Evolutionary conservation across 2,329 filamentous ascomycete species (phyloP).

Genomic region (Dothiorella sarmentorum): DNA sequence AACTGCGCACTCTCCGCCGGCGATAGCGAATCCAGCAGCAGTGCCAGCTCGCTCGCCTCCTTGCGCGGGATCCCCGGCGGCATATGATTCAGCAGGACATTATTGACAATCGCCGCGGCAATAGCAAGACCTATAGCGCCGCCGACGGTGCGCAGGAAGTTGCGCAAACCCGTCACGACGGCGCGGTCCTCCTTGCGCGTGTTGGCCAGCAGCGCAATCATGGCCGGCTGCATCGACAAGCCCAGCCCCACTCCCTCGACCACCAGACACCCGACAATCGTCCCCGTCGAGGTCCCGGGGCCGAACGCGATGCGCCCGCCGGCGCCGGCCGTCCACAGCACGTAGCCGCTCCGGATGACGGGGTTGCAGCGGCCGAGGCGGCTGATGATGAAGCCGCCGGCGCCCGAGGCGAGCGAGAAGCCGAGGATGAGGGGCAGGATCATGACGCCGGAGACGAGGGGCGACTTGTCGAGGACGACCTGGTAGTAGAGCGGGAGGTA

Average conservation of each 20-base stretch:
- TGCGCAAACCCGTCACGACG: conserved; percentile 59
- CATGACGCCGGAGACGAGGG: conserved; percentile 50
- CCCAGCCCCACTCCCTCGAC: conserved; percentile 53
- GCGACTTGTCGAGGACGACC: conserved; percentile 48
- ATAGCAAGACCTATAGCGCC: conserved; percentile 58
- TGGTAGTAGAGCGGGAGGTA: conserved; percentile 62
- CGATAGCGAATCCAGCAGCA: neutral
- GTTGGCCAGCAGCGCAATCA: conserved; percentile 55
- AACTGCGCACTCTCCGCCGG: neutral
- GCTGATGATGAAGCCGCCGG: conserved; percentile 58
- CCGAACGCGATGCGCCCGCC: conserved; percentile 53
- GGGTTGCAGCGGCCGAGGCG: conserved; percentile 26
- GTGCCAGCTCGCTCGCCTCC: neutral
- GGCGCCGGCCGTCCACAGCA: conserved; percentile 50
- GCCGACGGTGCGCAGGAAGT: conserved; percentile 60
- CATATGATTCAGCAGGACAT: conserved; percentile 31
- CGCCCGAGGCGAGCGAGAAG: conserved; percentile 47
- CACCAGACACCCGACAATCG: conserved; percentile 39
- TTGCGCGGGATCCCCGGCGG: neutral
- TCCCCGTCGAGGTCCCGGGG: conserved; percentile 46
- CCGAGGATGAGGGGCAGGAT: conserved; percentile 49
- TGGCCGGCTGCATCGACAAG: conserved; percentile 49
- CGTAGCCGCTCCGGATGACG: conserved; percentile 53
- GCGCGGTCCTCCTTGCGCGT: conserved; percentile 54
- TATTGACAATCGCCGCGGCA: conserved; percentile 45